A percentile compares a stretch with the other conserved stretches of the same genome.
These are phyloP conservation scores for Pseudocercospora musae DNA, from an alignment of 2,329 filamentous ascomycete species.

Conservation along the genomic window DNA sequence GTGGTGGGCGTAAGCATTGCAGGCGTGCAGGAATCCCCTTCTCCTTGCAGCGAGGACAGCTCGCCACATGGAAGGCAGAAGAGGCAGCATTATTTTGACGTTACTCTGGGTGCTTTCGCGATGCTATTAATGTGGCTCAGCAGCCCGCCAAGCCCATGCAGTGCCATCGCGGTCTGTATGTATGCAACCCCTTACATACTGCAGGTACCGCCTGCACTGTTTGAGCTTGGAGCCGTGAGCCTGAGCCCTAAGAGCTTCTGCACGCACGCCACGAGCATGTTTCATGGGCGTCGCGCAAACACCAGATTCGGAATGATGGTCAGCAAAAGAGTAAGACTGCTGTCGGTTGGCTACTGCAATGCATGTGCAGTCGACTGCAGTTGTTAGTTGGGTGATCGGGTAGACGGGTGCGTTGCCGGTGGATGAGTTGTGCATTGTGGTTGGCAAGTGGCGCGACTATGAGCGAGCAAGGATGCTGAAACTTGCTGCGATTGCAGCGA, in stretches of 20 bases:
- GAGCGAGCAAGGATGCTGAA: background rate
- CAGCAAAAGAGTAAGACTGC: background rate
- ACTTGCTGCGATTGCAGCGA: background rate
- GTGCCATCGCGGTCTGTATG: background rate
- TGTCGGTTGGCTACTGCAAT: background rate
- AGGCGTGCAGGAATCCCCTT: background rate
- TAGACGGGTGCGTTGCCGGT: background rate
- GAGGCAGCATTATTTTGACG: background rate
- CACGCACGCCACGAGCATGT: background rate
- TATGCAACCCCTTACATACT: constrained; percentile 1
- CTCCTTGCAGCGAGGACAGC: background rate
- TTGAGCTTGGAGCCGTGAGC: background rate
- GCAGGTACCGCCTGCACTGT: constrained; percentile 1
- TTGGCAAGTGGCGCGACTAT: background rate
- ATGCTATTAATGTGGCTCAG: too few relatives aligned
- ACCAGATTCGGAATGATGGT: background rate
- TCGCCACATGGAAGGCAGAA: background rate
- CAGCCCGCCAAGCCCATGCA: too few relatives aligned
- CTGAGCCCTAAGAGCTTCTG: background rate
- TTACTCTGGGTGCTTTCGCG: too few relatives aligned
- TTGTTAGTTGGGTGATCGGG: background rate
- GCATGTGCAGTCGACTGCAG: background rate
- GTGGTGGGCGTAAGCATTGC: background rate
- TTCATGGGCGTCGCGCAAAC: background rate
- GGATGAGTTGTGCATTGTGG: background rate